These are phyloP conservation scores for Bassia scoparia DNA, from an alignment of 148 eudicot genomes.

Conservation along the genomic window DNA sequence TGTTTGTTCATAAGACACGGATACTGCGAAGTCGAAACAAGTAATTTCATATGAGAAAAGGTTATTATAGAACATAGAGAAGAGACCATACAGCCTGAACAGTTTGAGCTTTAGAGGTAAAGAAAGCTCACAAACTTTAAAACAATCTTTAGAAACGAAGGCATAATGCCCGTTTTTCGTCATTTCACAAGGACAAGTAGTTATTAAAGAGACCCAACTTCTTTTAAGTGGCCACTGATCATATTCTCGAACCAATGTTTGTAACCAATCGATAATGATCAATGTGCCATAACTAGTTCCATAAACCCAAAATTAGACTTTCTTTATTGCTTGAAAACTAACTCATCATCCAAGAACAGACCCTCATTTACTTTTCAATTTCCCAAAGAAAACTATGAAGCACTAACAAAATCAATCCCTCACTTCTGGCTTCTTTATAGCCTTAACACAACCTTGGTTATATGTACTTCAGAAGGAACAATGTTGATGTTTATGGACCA, in stretches of 20 bases:
- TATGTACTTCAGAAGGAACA: too few relatives aligned
- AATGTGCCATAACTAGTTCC: background rate
- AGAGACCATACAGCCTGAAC: background rate
- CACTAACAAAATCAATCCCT: background rate
- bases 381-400: background rate
- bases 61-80: background rate
- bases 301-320: background rate
- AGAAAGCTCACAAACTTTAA: constrained; percentile 1
- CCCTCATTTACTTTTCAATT: background rate
- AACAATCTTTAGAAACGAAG: background rate
- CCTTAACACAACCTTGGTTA: too few relatives aligned
- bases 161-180: background rate
- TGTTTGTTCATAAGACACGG: constrained; percentile 56
- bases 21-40: constrained; percentile 40
- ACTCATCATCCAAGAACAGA: background rate
- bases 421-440: background rate
- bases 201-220: background rate
- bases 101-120: background rate
- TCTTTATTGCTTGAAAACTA: background rate
- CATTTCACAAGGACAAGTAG: constrained; percentile 4
- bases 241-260: background rate
- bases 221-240: background rate
- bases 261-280: background rate
- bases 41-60: background rate
- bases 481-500: too few relatives aligned